A percentile compares a stretch with the other conserved stretches of the same genome.
These are phyloP conservation scores for Aegilops speltoides DNA, from an alignment of 176 grass and related monocot genomes.

Conservation along the genomic window DNA sequence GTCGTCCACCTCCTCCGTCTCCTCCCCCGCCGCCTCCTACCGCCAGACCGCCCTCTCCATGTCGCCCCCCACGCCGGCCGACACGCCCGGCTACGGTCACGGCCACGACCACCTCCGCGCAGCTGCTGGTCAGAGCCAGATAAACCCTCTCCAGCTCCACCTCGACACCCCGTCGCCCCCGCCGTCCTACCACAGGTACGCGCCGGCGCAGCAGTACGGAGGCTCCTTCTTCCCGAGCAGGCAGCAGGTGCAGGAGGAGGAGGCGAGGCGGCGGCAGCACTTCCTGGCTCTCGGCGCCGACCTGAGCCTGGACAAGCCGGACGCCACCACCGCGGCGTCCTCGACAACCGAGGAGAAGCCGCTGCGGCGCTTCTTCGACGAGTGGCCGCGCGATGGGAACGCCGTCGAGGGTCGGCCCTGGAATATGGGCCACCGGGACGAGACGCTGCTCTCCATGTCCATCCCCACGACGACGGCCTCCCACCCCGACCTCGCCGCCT, in stretches of 20 bases:
- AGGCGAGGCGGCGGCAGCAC: slow-evolving; percentile 50
- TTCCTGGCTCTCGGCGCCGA: slow-evolving; percentile 66
- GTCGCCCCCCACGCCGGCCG: slow-evolving; percentile 27
- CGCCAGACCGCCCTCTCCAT: slow-evolving; percentile 37
- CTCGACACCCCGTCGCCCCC: slow-evolving; percentile 43
- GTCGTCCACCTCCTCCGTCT: not conserved
- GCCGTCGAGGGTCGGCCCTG: slow-evolving; percentile 28
- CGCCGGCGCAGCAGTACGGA: slow-evolving; percentile 18
- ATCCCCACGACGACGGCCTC: slow-evolving; percentile 37
- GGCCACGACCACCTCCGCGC: not conserved
- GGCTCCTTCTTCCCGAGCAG: slow-evolving; percentile 9
- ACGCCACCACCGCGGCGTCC: not conserved
- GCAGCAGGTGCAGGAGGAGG: slow-evolving; percentile 14
- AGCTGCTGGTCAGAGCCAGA: not conserved
- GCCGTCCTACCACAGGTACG: slow-evolving; percentile 63
- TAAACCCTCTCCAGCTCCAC: slow-evolving; percentile 45
- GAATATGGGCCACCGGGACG: slow-evolving; percentile 34
- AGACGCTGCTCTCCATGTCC: slow-evolving; percentile 61
- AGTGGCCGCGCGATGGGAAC: slow-evolving; percentile 48
- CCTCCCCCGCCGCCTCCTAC: slow-evolving; percentile 23
- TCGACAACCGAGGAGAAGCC: slow-evolving; percentile 42
- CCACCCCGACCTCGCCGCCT: slow-evolving; percentile 20
- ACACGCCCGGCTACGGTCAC: not conserved
- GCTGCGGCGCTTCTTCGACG: slow-evolving; percentile 81
- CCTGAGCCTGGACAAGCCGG: slow-evolving; percentile 61